Evolutionary conservation across 164 flowering plant species (phyloP).

Genomic region (Umbellularia californica): DNA sequence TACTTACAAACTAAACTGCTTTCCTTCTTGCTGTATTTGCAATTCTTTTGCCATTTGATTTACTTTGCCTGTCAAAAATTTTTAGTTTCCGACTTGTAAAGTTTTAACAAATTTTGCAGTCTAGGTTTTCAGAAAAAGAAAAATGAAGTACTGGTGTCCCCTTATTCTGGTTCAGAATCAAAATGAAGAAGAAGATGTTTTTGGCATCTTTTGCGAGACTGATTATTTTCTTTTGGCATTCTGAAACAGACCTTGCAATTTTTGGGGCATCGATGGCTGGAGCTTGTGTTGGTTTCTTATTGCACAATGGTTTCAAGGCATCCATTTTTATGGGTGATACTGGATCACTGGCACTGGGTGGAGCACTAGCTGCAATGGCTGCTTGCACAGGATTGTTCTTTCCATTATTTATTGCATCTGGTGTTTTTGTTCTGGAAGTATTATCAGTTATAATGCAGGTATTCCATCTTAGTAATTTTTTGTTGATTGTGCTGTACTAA

Average conservation of each 20-base stretch:
- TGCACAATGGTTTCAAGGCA: constrained; percentile 84
- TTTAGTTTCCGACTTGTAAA: background rate
- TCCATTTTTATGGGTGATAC: constrained; percentile 91
- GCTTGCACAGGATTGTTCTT: constrained; percentile 95
- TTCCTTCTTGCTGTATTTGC: constrained; percentile 5
- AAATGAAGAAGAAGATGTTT: background rate
- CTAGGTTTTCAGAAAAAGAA: background rate
- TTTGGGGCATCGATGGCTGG: constrained; percentile 99
- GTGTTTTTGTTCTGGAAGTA: constrained; percentile 64
- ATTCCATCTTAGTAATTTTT: background rate
- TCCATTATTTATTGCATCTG: constrained; percentile 78
- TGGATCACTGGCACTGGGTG: constrained; percentile 89
- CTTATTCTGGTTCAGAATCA: background rate
- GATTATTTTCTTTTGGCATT: background rate
- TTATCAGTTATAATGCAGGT: constrained; percentile 76
- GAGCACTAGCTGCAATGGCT: constrained; percentile 92
- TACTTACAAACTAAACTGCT: background rate
- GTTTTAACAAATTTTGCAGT: background rate
- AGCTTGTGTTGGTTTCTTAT: constrained; percentile 87
- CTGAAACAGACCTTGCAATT: constrained; percentile 58
- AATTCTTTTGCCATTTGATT: background rate
- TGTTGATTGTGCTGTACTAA: background rate
- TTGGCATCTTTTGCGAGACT: background rate
- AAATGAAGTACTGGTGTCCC: background rate
- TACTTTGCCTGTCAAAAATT: background rate